These are phyloP conservation scores for Blastobotrys proliferans DNA, from an alignment of 1,139 yeast genomes.

Conservation along the genomic window DNA sequence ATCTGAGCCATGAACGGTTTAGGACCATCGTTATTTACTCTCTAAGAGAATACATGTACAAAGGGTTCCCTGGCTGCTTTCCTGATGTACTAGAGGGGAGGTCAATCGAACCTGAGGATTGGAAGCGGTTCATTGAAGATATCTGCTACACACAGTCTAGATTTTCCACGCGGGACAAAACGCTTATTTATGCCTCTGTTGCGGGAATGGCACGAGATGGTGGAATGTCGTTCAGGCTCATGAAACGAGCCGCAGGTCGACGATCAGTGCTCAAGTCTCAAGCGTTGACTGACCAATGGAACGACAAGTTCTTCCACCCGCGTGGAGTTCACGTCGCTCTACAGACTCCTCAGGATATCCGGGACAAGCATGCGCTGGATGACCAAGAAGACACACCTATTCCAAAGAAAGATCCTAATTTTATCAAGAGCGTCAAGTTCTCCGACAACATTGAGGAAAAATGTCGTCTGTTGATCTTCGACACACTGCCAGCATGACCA, in stretches of 20 bases:
- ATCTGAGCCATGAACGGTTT: slow-evolving; percentile 4
- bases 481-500: too few species aligned
- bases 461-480: too few species aligned
- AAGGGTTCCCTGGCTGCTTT: slow-evolving; percentile 11
- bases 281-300: slow-evolving; percentile 11
- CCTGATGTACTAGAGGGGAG: slow-evolving; percentile 3
- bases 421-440: too few species aligned
- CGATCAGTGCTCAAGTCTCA: slow-evolving; percentile 3
- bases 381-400: too few species aligned
- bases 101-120: slow-evolving; percentile 5
- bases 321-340: slow-evolving; percentile 9
- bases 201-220: too few species aligned
- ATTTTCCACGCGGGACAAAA: too few species aligned
- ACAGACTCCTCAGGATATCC: slow-evolving; percentile 12
- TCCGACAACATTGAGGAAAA: too few species aligned
- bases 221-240: not conserved
- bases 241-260: not conserved
- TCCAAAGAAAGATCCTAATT: too few species aligned
- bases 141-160: slow-evolving; percentile 10
- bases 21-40: slow-evolving; percentile 10
- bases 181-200: too few species aligned
- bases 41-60: slow-evolving; percentile 3
- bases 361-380: slow-evolving; percentile 3
- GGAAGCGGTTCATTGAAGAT: slow-evolving; percentile 13
- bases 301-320: slow-evolving; percentile 12